phyloP scores from a whole-genome alignment of 2,329 filamentous ascomycete genomes.

The Coniochaeta ligniaria region DNA sequence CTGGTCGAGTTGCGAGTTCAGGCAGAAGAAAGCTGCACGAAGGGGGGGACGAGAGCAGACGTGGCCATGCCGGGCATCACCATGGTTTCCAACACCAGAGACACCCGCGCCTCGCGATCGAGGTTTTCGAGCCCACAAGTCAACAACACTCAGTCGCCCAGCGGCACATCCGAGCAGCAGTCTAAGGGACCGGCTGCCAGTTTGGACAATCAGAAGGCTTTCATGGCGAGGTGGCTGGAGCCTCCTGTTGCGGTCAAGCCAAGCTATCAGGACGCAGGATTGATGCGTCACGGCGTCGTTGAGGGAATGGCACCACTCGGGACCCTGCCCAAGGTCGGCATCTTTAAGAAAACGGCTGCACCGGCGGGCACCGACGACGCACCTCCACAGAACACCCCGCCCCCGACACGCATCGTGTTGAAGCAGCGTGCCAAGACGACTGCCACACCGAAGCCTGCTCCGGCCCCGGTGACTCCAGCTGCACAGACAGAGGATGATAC shows the following conservation, averaged over 20 bases:
- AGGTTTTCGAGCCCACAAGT: conserved; percentile 48
- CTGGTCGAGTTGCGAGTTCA: conserved; percentile 4
- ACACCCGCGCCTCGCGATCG: conserved; percentile 45
- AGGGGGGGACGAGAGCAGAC: conserved; percentile 2
- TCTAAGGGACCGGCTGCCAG: conserved; percentile 6
- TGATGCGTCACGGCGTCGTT: conserved; percentile 68
- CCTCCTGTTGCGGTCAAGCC: conserved; percentile 52
- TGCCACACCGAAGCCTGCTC: conserved; percentile 13
- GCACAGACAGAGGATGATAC: conserved; percentile 16
- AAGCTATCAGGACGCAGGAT: conserved; percentile 72
- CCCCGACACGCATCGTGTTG: conserved; percentile 34
- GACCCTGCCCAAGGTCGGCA: conserved; percentile 56
- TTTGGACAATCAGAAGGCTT: conserved; percentile 33
- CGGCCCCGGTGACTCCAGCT: conserved; percentile 9
- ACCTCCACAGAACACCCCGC: conserved; percentile 2
- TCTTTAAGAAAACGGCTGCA: conserved; percentile 42
- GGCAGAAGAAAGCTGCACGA: conserved; percentile 10
- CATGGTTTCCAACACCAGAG: conserved; percentile 37
- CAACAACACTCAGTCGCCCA: conserved; percentile 12
- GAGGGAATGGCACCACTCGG: conserved; percentile 81
- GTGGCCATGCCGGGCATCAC: conserved; percentile 17
- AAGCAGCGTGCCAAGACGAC: conserved; percentile 25
- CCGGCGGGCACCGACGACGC: conserved; percentile 13
- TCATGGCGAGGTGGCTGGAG: conserved; percentile 53
- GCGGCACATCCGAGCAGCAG: conserved; percentile 6